These are phyloP conservation scores for Hirschfeldia incana DNA, from an alignment of 345 rosid species.

Conservation along the genomic window DNA sequence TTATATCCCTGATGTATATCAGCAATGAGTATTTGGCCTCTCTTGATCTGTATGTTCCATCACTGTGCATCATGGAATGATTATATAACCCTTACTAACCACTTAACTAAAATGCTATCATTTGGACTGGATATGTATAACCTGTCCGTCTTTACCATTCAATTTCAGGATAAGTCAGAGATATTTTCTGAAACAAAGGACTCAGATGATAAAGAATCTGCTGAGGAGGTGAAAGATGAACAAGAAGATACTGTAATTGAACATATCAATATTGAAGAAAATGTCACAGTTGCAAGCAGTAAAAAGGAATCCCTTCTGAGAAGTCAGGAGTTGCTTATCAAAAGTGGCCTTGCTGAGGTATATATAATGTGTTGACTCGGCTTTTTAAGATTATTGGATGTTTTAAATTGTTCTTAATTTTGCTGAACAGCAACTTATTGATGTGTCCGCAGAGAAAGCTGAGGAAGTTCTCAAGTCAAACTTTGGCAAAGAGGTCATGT, in stretches of 20 bases:
- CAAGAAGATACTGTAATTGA: slow-evolving; percentile 33
- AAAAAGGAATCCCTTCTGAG: slow-evolving; percentile 76
- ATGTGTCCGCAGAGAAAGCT: slow-evolving; percentile 60
- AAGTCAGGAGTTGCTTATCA: slow-evolving; percentile 74
- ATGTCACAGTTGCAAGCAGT: slow-evolving; percentile 47
- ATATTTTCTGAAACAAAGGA: slow-evolving; percentile 41
- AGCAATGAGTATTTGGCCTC: slow-evolving; percentile 46
- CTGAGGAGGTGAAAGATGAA: slow-evolving; percentile 36
- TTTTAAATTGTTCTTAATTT: slow-evolving; percentile 15
- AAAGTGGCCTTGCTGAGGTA: slow-evolving; percentile 95
- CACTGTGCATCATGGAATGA: slow-evolving; percentile 61
- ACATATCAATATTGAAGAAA: slow-evolving; percentile 37
- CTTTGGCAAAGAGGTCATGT: slow-evolving; percentile 72
- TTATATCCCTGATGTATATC: too few species aligned
- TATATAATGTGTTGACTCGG: slow-evolving; percentile 14
- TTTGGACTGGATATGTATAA: slow-evolving; percentile 4
- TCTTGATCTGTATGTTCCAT: slow-evolving; percentile 61
- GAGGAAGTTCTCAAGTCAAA: slow-evolving; percentile 73
- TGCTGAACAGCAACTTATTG: slow-evolving; percentile 67
- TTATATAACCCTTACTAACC: slow-evolving; percentile 19
- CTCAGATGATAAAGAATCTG: slow-evolving; percentile 39
- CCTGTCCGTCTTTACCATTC: not conserved
- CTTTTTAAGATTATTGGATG: not conserved
- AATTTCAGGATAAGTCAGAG: slow-evolving; percentile 54
- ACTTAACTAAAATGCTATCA: not conserved